Evolutionary conservation across 257 asterid genomes (phyloP), one percentile per base, ranked within the genome.

Genomic region (Coffea eugenioides): DNA sequence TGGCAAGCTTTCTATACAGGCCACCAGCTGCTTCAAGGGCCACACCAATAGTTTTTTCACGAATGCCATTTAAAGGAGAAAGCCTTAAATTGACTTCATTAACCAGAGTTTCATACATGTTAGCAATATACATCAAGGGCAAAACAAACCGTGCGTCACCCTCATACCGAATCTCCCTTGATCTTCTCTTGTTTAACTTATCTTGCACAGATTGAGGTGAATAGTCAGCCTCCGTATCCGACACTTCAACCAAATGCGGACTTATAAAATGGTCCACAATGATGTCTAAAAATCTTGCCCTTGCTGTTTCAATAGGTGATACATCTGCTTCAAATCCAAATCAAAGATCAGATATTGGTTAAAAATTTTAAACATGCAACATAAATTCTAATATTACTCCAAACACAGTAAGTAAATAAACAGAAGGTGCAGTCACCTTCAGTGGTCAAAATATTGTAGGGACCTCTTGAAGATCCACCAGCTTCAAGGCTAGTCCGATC

Each of bases 21-120:
- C 99, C 99, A 86, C 99, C 99, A 76, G 99, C 91, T 51, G 98
- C 99, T 91, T 96, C 99, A 83, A 96, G 99, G 86, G 99, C 98
- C 77, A 94, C 97, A 18, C 97, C 98, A 59, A 96, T 91, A 75
- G 95, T 89, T 84, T 94, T 96, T 67, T 96, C 99, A 34, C 95
- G 97, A 84, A 92, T 91, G 68, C 93, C 93, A 86, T 86, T 91
- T 78, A 92, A 66, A 71, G 97, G 88, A 79, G 94, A 86, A 74
- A 96, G 85, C 85, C 96, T 96, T 80, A 85, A 80, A 86, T 92
- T 94, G 56, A 88, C 99, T 82, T 96, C 98, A 85, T 84, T 90
- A 79, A 88, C 99, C 89, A 96, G 84, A 3, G 97, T 92, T 83
- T 96, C 98, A 71, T 96, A 94, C 90, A 94, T 79, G 88, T 96